phyloP scores from a whole-genome alignment of 208 protist genomes.

The Angomonas deanei region DNA sequence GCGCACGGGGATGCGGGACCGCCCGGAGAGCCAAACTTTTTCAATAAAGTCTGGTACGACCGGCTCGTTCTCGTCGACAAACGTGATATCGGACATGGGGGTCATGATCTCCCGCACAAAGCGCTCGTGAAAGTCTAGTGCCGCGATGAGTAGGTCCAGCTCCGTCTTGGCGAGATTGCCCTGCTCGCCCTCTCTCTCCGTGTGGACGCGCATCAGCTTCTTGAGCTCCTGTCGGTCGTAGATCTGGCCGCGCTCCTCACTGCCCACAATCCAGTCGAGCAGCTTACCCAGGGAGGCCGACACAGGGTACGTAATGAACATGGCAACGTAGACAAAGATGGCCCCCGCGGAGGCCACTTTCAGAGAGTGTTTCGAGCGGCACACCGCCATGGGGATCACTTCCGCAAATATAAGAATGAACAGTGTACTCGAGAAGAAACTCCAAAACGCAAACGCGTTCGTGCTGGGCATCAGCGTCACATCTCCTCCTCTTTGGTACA shows the following conservation, averaged over 20 bases:
- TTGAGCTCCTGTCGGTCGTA: slow-evolving; percentile 86
- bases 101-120: slow-evolving; percentile 81
- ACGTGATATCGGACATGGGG: slow-evolving; percentile 51
- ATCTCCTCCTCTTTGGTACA: slow-evolving; percentile 1
- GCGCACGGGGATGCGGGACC: slow-evolving; percentile 78
- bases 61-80: slow-evolving; percentile 48
- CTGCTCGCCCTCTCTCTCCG: slow-evolving; percentile 44
- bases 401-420: slow-evolving; percentile 83
- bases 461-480: slow-evolving; percentile 11
- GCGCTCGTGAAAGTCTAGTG: slow-evolving; percentile 87
- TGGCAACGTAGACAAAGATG: slow-evolving; percentile 67
- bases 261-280: slow-evolving; percentile 69
- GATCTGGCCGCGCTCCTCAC: slow-evolving; percentile 66
- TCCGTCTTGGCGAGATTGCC: slow-evolving; percentile 60
- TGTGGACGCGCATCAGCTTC: slow-evolving; percentile 85
- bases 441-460: slow-evolving; percentile 27
- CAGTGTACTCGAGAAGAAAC: slow-evolving; percentile 71
- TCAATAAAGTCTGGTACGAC: slow-evolving; percentile 76
- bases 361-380: slow-evolving; percentile 85
- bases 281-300: slow-evolving; percentile 69
- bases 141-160: slow-evolving; percentile 75
- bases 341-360: slow-evolving; percentile 69
- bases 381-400: slow-evolving; percentile 85
- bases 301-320: slow-evolving; percentile 74
- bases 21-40: slow-evolving; percentile 68